A percentile compares a stretch with the other conserved stretches of the same genome.
Conservation (phyloP, 192 early-diverging fungal species). For the Coemansia sp. region DNA sequence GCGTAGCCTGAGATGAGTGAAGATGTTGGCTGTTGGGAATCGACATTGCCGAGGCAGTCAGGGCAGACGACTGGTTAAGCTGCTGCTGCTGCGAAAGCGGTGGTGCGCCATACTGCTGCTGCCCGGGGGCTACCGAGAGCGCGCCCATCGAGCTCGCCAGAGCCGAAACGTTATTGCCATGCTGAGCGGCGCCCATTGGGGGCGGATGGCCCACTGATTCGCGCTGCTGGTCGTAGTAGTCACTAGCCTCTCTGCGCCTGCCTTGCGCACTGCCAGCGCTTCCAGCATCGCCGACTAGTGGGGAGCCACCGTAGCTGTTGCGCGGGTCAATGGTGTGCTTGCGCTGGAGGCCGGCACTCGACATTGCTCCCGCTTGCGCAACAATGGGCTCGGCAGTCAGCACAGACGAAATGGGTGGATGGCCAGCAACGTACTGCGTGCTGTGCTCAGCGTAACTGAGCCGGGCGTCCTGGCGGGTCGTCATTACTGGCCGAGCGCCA, state of each 20-base stretch:
- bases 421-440: conserved; percentile 8
- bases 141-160: conserved; percentile 39
- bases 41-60: conserved; percentile 12
- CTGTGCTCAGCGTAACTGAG: conserved; percentile 16
- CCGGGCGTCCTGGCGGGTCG: conserved; percentile 9
- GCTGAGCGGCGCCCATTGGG: conserved; percentile 5
- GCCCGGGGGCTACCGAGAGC: conserved; percentile 13
- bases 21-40: conserved; percentile 5
- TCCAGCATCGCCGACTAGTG: background rate
- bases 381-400: conserved; percentile 16
- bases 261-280: background rate
- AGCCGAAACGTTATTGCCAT: conserved; percentile 15
- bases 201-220: conserved; percentile 2
- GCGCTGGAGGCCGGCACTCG: background rate
- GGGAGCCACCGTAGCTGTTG: conserved; percentile 8
- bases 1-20: conserved; percentile 14
- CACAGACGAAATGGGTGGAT: conserved; percentile 22
- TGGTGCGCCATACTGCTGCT: background rate
- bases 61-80: conserved; percentile 1
- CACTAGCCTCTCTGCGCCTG: conserved; percentile 6
- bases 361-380: background rate
- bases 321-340: conserved; percentile 1
- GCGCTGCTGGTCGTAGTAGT: conserved; percentile 11
- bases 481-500: conserved; percentile 9
- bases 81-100: conserved; percentile 3